Evolutionary conservation across 352 stramenopile species (phyloP), one percentile per base, ranked within the genome.

Genomic region (Blastocystis sp.): DNA sequence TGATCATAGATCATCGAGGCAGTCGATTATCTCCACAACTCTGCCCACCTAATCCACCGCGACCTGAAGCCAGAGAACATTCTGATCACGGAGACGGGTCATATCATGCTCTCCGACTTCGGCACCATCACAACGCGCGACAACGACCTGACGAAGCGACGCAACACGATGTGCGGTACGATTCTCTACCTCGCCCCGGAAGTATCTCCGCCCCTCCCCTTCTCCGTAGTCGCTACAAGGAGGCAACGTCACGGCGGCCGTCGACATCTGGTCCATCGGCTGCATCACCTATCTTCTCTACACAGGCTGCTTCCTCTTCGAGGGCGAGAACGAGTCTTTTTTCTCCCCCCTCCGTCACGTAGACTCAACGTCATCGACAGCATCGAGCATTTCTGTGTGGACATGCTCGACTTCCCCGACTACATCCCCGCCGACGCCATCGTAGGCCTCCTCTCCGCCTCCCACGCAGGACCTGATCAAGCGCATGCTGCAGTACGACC

Each of bases 11-110:
- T 86, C 21, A 59, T 88, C 1, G 34, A 42, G 0, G 87, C 87
- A 9, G 29, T 89, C 0, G 54, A 89, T 65, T 87, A 89, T 59
- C 63, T 89, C 4, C 87, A 89, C 77, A 84, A 59, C 27, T 32
- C 40, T 1, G 49, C 86, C 21, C 63, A 87, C 14, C 72, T 88
- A 16, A 87, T 89, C 32, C 87, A 89, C 54, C 61, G 87, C 16
- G 87, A 89, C 75, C 29, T 89, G 2, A 89, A 89, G 67, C 87
- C 87, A 24, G 87, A 89, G 29, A 89, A 89, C 64, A 64, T 89
- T 27, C 85, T 89, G 24, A 85, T 89, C 53, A 86, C 38, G 3
- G 87, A 87, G 16, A 59, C 24, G 14, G 84, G 87, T 6, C 87
- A 89, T 72, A 49, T 89, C 16, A 89, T 89, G 38, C 49, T 89